A percentile compares a stretch with the other conserved stretches of the same genome.
phyloP scores from a whole-genome alignment of 768 basidiomycete species.

The Floccularia luteovirens region DNA sequence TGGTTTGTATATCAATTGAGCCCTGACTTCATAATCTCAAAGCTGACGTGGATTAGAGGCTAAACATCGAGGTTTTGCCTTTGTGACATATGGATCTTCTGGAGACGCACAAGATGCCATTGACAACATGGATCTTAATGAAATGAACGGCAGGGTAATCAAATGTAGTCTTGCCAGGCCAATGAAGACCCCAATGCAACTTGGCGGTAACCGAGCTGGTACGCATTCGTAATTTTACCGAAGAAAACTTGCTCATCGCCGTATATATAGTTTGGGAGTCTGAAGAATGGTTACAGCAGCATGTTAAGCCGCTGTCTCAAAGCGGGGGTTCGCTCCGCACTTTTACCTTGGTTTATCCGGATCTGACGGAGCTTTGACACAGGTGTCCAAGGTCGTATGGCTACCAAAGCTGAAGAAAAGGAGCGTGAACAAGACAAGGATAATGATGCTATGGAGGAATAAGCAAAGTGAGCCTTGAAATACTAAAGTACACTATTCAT shows the following conservation, averaged over 20 bases:
- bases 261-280: slow-evolving; percentile 81
- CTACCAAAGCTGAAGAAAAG: slow-evolving; percentile 20
- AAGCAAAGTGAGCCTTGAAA: slow-evolving; percentile 12
- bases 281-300: slow-evolving; percentile 84
- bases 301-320: slow-evolving; percentile 71
- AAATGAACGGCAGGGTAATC: slow-evolving; percentile 66
- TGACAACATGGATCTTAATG: slow-evolving; percentile 98
- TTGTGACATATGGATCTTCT: slow-evolving; percentile 76
- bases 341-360: slow-evolving; percentile 4
- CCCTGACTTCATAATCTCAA: not conserved
- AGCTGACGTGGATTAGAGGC: slow-evolving; percentile 31
- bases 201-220: slow-evolving; percentile 74
- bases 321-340: slow-evolving; percentile 51
- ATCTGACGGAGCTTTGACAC: slow-evolving; percentile 3
- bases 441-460: slow-evolving; percentile 62
- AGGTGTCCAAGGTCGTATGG: slow-evolving; percentile 52
- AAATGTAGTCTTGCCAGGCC: slow-evolving; percentile 85
- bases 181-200: slow-evolving; percentile 61
- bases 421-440: slow-evolving; percentile 19
- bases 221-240: slow-evolving; percentile 23
- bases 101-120: slow-evolving; percentile 93
- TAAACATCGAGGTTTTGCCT: slow-evolving; percentile 93
- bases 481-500: too few relatives aligned
- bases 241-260: not conserved
- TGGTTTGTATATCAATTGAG: slow-evolving; percentile 2